Evolutionary conservation across 2,329 filamentous ascomycete genomes (phyloP), one percentile per base, ranked within the genome.

Genomic region (Torrubiella hemipterigena): DNA sequence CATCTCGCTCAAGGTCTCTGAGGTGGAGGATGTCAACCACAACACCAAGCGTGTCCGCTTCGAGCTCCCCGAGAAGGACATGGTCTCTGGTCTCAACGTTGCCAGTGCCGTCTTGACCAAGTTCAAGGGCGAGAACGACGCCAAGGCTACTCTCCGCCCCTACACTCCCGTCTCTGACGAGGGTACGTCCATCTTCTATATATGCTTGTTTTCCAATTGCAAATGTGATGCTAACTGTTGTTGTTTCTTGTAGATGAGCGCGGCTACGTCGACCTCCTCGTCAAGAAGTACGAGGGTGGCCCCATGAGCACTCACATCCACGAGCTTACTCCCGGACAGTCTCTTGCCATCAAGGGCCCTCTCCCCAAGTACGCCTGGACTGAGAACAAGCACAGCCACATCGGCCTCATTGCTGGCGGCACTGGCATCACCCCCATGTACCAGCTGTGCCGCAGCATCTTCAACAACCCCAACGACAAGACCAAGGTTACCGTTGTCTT

Each of bases 351-450:
- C 66, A 96, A 98, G 71, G 91, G 91, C 13, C 91, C 91, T 3
- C 75, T 98, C 23, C 83, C 85, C 48, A 98, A 98, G 63, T 96
- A 95, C 60, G 60, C 74, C 19, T 96, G 87, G 87, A 53, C 73
- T 32, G 51, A 78, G 44, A 96, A 96, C 73, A 95, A 94, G 73
- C 87, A 95, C 65, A 65, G 83, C 38, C 86, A 96, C 66, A 75
- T 93, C 47, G 79, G 74, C 23, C 67, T 89, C 42, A 73, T 98
- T 40, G 85, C 89, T n/a, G 91, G 91, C 47, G 91, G 91, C 42
- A 95, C 91, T 7, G 91, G 91, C 38, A 93, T 98, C 57, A 91
- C 91, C 9, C 91, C 91, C 45, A 95, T 96, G 89, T 96, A 83
- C 69, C 91, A 98, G 68, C 77, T 98, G 27, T 68, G 76, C 42